Base-by-base conservation (phyloP, 768 basidiomycete genomes). In the Suillus cothurnatus region DNA sequence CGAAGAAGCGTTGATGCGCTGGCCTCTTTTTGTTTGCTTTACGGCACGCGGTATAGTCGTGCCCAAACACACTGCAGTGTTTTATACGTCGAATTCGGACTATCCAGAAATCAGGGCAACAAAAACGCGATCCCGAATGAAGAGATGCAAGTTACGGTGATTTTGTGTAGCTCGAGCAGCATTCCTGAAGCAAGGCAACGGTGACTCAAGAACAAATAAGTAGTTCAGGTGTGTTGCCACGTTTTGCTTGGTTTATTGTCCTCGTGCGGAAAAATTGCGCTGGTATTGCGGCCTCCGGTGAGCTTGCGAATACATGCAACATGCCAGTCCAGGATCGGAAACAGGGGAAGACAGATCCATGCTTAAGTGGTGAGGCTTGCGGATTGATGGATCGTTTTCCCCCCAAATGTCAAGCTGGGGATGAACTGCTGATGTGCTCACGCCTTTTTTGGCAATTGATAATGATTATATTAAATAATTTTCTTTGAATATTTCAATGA, bases 1-100 rank as follows among this genome's bases (percentile, higher is more conserved):
- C 73, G 72, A 60, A 70, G 67, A 57, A 59, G 58, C 26, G 58
- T 59, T 61, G 45, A 34, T 52, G 52, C 61, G 62, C 55, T 53
- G 39, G 52, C 58, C 70, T 68, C 69, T 77, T 79, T 34, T 78
- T 76, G 77, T 76, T 69, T 52, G 71, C 66, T 68, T 76, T 73
- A 73, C 72, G 72, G 75, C 74, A 61, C 66, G 63, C 71, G 66
- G 66, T 71, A 68, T 73, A 71, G 72, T 63, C 53, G 53, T 73
- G 71, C 65, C 50, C 67, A 28, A 47, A 66, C 62, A 45, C 21
- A 58, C 43, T 64, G 47, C 52, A 23, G 59, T 53, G 41, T 43
- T 43, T 50, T 65, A 34, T 36, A 63, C 38, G 64, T 61, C 50
- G 15, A 17, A 39, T 58, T 26, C 26, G 21, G 31, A 38, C 61